phyloP scores from a whole-genome alignment of 257 asterid species.

The Echium plantagineum region DNA sequence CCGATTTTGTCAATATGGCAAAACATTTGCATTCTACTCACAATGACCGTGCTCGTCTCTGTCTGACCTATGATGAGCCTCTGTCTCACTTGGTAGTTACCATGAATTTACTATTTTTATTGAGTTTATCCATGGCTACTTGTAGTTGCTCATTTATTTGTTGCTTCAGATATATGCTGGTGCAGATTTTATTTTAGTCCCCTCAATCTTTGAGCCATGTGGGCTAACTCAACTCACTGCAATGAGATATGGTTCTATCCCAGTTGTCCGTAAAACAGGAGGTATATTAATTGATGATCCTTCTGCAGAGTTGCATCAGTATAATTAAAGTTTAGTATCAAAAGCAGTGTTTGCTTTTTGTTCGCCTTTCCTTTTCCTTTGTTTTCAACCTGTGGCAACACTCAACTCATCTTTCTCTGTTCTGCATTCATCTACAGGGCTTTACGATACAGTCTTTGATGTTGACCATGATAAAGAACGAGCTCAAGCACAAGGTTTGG shows the following conservation, averaged over 20 bases:
- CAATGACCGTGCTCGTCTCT: conserved; percentile 70
- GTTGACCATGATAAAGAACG: conserved; percentile 84
- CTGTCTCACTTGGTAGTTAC: conserved; percentile 86
- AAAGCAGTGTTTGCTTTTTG: too few species aligned
- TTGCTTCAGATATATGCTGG: conserved; percentile 86
- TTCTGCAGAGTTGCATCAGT: too few species aligned
- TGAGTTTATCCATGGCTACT: conserved; percentile 7
- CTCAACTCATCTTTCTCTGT: not conserved
- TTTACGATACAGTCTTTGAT: conserved; percentile 87
- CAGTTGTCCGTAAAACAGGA: conserved; percentile 98
- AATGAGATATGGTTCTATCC: conserved; percentile 93
- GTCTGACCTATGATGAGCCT: conserved; percentile 92
- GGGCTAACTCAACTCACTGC: conserved; percentile 99
- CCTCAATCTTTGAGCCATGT: conserved; percentile 97
- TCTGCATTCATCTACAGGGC: conserved; percentile 41
- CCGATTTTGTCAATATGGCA: conserved; percentile 77
- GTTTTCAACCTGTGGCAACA: not conserved
- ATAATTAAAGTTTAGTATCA: too few species aligned
- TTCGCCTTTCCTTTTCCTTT: too few species aligned
- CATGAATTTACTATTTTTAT: not conserved
- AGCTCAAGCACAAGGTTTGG: conserved; percentile 66
- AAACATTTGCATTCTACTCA: conserved; percentile 70
- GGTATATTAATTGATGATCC: conserved; percentile 26
- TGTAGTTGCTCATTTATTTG: conserved; percentile 11
- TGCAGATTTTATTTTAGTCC: conserved; percentile 88